phyloP scores from a whole-genome alignment of 768 basidiomycete species.

The Leccinum broughii region DNA sequence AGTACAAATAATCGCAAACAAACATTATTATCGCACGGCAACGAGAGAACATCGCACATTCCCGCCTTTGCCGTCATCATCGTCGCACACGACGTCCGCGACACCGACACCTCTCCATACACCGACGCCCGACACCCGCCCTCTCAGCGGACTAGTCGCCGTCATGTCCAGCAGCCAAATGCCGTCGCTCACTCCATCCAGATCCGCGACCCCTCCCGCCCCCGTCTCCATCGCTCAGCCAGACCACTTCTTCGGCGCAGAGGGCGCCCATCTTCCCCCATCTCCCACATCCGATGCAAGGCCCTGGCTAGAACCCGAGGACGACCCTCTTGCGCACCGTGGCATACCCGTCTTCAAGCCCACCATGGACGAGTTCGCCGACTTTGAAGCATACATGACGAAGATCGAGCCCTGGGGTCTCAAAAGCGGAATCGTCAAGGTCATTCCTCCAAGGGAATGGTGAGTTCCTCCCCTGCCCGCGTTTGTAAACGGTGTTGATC shows the following conservation, averaged over 20 bases:
- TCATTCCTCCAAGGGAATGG: constrained; percentile 96
- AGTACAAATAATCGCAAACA: background rate
- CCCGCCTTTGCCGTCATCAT: constrained; percentile 4
- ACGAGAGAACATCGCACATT: constrained; percentile 4
- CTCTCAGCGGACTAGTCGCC: constrained; percentile 9
- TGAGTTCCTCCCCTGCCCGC: constrained; percentile 39
- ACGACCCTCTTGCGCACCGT: constrained; percentile 77
- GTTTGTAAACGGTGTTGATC: constrained; percentile 19
- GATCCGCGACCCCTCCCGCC: constrained; percentile 46
- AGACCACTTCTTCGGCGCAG: constrained; percentile 78
- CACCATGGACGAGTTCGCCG: constrained; percentile 84
- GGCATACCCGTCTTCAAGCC: constrained; percentile 98
- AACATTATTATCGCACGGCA: background rate
- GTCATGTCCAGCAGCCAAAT: constrained; percentile 29
- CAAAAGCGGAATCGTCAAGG: constrained; percentile 90
- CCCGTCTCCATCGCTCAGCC: constrained; percentile 63
- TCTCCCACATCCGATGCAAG: constrained; percentile 65
- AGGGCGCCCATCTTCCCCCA: constrained; percentile 45
- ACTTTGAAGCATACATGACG: constrained; percentile 91
- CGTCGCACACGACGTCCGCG: constrained; percentile 12
- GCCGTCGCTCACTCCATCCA: constrained; percentile 39
- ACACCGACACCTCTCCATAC: constrained; percentile 3
- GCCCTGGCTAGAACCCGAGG: constrained; percentile 72
- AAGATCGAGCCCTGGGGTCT: constrained; percentile 88
- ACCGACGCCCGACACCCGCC: background rate